Base-by-base conservation (phyloP, 345 rosid species). In the Bruguiera sexangula region DNA sequence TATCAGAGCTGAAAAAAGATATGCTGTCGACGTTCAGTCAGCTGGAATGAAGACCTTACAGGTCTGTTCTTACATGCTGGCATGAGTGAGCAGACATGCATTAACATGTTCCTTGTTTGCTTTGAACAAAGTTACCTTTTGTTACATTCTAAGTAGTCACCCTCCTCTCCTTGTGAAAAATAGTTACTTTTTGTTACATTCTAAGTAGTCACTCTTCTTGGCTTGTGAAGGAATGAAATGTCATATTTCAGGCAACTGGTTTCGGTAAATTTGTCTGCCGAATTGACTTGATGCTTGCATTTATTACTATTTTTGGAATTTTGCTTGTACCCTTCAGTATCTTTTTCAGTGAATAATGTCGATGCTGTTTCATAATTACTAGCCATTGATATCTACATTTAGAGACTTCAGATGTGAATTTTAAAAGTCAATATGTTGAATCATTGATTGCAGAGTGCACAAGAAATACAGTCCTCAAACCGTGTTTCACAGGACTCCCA, bases 401-500 rank as follows among this genome's bases (percentile, higher is more conserved):
- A 27, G 61, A 26, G 22, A 46, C 50, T 65, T 48, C 19, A 43
- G 50, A 43, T 3, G 5, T 43, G 46, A 16, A 34, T 30, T 46
- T 68, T 3, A 63, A 36, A 20, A 52, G 43, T 20, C 9, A n/a
- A 11, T 13, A 43, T 43, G 50, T 43, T 43, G 50, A 43, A 43
- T 68, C 67, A 29, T 27, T 75, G 64, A 63, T 77, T 57, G 54
- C 81, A 94, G 96, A 83, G 68, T 75, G 75, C 80, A 61, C 98
- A 88, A 67, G 96, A 91, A 75, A 71, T 82, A 85, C 85, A 85
- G 70, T 75, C 89, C 70, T 84, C 90, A 36, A 82, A 80, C 30
- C 88, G 89, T 68, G 82, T 70, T 78, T 93, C 92, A 50, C 92
- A 80, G 61, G 98, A 93, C 72, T 88, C 98, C 43, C 84, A 85